A percentile compares a stretch with the other conserved stretches of the same genome.
Conservation (phyloP, 2,329 filamentous ascomycete genomes). For the Mollisiaceae sp. region DNA sequence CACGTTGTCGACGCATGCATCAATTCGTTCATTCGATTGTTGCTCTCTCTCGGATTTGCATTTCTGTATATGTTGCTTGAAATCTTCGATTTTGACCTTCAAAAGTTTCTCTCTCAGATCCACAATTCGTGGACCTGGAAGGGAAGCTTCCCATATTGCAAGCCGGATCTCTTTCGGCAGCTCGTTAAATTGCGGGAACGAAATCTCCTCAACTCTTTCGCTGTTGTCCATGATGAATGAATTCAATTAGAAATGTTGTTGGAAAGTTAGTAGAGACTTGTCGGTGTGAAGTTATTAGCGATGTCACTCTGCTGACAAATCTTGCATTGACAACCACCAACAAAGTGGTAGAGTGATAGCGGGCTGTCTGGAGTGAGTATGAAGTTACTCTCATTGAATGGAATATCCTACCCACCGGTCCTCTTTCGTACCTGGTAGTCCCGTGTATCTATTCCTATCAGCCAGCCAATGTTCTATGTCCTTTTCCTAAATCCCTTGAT, state of each 20-base stretch:
- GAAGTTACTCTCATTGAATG: too few relatives aligned
- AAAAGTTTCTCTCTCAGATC: constrained; percentile 1
- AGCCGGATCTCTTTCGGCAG: constrained; percentile 18
- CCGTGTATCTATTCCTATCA: too few relatives aligned
- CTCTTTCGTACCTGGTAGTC: too few relatives aligned
- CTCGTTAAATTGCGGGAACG: constrained; percentile 7
- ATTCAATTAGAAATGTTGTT: not conserved
- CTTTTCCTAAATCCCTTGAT: too few relatives aligned
- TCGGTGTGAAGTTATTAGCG: not conserved
- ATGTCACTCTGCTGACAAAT: not conserved
- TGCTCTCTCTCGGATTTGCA: not conserved
- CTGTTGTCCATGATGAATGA: not conserved
- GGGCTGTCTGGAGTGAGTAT: too few relatives aligned
- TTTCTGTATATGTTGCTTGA: not conserved
- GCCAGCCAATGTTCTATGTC: too few relatives aligned
- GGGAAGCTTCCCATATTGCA: constrained; percentile 9
- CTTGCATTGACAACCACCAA: too few relatives aligned
- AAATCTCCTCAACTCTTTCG: not conserved
- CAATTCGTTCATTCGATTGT: not conserved
- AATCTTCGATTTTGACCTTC: not conserved
- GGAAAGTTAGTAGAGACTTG: not conserved
- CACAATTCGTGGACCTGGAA: constrained; percentile 18
- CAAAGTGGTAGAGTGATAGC: too few relatives aligned
- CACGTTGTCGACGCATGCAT: not conserved
- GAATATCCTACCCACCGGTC: too few relatives aligned